Base-by-base conservation (phyloP, 768 basidiomycete genomes). In the Lactarius evosmus region DNA sequence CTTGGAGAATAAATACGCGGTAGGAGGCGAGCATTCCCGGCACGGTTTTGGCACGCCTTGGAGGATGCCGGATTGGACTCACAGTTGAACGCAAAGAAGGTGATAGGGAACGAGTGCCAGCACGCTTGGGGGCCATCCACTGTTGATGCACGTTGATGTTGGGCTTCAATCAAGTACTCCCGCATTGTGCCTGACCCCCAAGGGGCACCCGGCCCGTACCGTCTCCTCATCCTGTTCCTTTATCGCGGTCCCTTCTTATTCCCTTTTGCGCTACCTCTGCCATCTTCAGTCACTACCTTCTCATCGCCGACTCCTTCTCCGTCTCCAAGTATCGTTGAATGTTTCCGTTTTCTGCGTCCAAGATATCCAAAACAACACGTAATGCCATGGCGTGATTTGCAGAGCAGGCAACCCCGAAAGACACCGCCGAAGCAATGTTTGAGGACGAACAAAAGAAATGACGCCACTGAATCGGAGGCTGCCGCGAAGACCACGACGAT, bases 1-100 rank as follows among this genome's bases (percentile, higher is more conserved):
- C 71, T 25, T 67, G 62, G 19, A 69, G 59, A 38, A 69, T 44
- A 46, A 61, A 64, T n/a, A 69, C 19, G 5, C 41, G 54, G 27
- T 34, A 29, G 4, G 61, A 57, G 34, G 55, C 41, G 34, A 66
- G 65, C 34, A 66, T 64, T 46, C 65, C 65, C 4, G 65, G 53
- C 1, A 25, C 32, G 17, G 25, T n/a, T 44, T 56, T 65, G 1
- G 40, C 12, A 36, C 64, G 64, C 17, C 34, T 56, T 7, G 49
- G 34, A 41, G 58, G 49, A 19, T 25, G 36, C 14, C 25, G 29
- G 32, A 52, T 27, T 2, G 63, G 46, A 9, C 7, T 22, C n/a
- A 49, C 16, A 32, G 58, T 19, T 14, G 58, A 56, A n/a, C 33
- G n/a, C 51, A 44, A 27, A 6, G 40, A 54, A 19, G 58, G 54